Conservation (phyloP, 352 stramenopile genomes). For the Globisporangium uncinulatum region DNA sequence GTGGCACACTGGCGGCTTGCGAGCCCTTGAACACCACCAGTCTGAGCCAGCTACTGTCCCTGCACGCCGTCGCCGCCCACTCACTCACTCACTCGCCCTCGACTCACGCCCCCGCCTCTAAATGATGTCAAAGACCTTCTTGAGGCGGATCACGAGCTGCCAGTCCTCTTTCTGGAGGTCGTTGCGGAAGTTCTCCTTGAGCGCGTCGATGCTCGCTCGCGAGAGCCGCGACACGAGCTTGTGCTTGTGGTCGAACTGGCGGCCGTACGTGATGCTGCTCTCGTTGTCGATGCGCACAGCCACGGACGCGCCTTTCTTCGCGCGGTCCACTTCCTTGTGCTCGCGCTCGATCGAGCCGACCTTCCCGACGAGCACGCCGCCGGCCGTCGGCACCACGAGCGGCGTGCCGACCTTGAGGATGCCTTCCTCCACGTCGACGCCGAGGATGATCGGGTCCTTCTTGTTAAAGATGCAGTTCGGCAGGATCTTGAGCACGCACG, state of each 20-base stretch:
- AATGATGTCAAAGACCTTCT: constrained; percentile 98
- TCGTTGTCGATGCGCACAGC: constrained; percentile 98
- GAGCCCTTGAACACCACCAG: too few relatives aligned
- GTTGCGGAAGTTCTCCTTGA: constrained; percentile 99
- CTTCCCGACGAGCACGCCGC: constrained; percentile 89
- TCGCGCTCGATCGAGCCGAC: constrained; percentile 97
- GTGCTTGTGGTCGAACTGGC: constrained; percentile 95
- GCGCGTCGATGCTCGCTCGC: constrained; percentile 95
- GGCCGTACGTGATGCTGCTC: constrained; percentile 93
- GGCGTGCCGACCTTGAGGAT: constrained; percentile 98
- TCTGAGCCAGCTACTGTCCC: too few relatives aligned
- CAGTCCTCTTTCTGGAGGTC: constrained; percentile 98
- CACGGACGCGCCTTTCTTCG: constrained; percentile 92
- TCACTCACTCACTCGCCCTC: too few relatives aligned
- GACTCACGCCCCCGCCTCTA: constrained; percentile 66
- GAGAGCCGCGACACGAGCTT: constrained; percentile 82
- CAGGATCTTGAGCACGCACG: constrained; percentile 96
- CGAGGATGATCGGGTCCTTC: constrained; percentile 99
- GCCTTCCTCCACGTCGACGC: constrained; percentile 95
- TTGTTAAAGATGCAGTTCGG: constrained; percentile 99
- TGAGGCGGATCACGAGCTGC: constrained; percentile 98
- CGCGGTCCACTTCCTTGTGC: constrained; percentile 93
- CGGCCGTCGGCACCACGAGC: constrained; percentile 80
- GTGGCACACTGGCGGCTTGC: too few relatives aligned
- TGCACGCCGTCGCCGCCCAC: too few relatives aligned